Evolutionary conservation across 495 filamentous ascomycete species (phyloP).

Genomic region (Penicillium herquei): DNA sequence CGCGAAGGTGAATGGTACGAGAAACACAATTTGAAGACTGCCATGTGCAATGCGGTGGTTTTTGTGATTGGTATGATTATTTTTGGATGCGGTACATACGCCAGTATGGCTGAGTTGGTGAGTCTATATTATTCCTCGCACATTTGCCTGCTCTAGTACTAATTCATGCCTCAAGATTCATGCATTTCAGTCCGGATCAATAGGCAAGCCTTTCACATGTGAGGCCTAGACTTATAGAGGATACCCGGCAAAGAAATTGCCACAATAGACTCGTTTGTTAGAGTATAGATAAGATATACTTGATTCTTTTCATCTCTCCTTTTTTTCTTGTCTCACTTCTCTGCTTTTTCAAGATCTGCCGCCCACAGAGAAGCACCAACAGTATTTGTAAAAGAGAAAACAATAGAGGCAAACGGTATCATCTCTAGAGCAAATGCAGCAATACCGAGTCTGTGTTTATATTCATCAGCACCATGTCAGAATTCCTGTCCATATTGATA

Average conservation of each 20-base stretch:
- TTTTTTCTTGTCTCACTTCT: neutral
- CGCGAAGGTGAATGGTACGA: conserved; percentile 36
- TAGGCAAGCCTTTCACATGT: conserved; percentile 18
- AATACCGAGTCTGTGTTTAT: conserved; percentile 68
- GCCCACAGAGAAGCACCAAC: conserved; percentile 94
- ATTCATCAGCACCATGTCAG: conserved; percentile 12
- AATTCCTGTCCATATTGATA: conserved; percentile 6
- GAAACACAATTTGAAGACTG: conserved; percentile 19
- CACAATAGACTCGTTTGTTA: neutral
- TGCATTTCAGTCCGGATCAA: conserved; percentile 10
- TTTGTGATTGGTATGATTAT: conserved; percentile 41
- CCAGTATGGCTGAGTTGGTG: conserved; percentile 55
- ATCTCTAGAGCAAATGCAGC: conserved; percentile 77
- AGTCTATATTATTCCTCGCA: conserved; percentile 16
- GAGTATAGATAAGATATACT: neutral
- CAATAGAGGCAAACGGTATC: conserved; percentile 75
- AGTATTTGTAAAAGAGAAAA: conserved; percentile 88
- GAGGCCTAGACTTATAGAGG: neutral
- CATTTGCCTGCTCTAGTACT: neutral
- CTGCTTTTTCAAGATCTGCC: conserved; percentile 74
- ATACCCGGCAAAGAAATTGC: neutral
- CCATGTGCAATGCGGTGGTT: conserved; percentile 14
- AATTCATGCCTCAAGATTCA: conserved; percentile 4
- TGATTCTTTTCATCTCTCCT: no score
- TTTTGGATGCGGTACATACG: conserved; percentile 54